A percentile compares a stretch with the other conserved stretches of the same genome.
Conservation (phyloP, 2,329 filamentous ascomycete genomes). For the Sporothrix inflata region DNA sequence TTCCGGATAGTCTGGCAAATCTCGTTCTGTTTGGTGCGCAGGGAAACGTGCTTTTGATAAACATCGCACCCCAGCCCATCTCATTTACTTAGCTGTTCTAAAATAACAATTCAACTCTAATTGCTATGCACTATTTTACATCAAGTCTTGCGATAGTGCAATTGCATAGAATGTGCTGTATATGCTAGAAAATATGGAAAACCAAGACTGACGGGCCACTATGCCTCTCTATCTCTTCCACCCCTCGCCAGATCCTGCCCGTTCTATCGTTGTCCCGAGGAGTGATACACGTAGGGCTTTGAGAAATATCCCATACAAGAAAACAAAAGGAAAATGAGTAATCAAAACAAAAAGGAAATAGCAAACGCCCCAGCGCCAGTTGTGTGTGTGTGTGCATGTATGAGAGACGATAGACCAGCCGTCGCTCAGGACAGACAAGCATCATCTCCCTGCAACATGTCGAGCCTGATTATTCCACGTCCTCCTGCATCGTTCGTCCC, state of each 20-base stretch:
- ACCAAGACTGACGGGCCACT: background rate
- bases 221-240: background rate
- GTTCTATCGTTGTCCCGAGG: conserved; percentile 9
- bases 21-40: background rate
- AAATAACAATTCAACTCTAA: background rate
- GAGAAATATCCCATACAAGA: background rate
- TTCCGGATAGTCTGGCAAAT: background rate
- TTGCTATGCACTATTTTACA: background rate
- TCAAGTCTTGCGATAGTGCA: no score
- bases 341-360: background rate
- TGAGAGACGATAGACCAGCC: background rate
- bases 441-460: background rate
- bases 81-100: background rate
- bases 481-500: background rate
- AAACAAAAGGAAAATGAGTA: background rate
- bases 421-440: no score
- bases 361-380: conserved; percentile 27
- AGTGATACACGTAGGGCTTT: conserved; percentile 2
- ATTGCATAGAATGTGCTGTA: background rate
- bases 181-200: background rate
- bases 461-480: background rate
- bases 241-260: background rate
- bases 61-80: background rate
- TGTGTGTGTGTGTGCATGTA: conserved; percentile 17
- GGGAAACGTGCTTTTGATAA: background rate